phyloP scores from a whole-genome alignment of 495 filamentous ascomycete genomes.

The Xylaria intraflava region DNA sequence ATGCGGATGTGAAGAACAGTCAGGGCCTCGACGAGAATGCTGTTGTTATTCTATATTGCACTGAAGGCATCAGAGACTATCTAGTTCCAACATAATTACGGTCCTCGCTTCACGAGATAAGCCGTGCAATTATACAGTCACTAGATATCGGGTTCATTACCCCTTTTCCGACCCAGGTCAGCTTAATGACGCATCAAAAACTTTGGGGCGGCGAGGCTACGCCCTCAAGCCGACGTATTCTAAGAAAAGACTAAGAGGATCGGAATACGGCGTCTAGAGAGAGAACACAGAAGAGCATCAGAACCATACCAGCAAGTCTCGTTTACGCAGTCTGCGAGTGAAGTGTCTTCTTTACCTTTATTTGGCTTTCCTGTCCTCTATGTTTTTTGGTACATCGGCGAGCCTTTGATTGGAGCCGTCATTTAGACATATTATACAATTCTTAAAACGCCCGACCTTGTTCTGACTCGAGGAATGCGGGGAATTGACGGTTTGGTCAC shows the following conservation, averaged over 20 bases:
- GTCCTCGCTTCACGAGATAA: neutral
- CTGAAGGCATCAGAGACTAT: slow-evolving; percentile 23
- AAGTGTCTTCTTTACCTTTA: neutral
- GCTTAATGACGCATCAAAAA: neutral
- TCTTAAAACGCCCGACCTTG: neutral
- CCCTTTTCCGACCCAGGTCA: neutral
- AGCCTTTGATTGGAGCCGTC: neutral
- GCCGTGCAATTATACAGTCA: neutral
- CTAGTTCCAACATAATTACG: slow-evolving; percentile 11
- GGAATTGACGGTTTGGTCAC: neutral
- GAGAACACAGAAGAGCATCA: slow-evolving; percentile 6
- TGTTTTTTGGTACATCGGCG: slow-evolving; percentile 1
- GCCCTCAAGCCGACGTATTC: neutral
- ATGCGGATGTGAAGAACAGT: slow-evolving; percentile 15
- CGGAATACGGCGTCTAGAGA: slow-evolving; percentile 9
- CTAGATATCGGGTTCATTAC: neutral
- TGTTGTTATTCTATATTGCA: slow-evolving; percentile 44
- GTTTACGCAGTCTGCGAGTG: neutral
- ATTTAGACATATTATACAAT: slow-evolving; percentile 11
- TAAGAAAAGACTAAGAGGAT: slow-evolving; percentile 1
- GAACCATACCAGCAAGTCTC: neutral
- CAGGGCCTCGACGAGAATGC: slow-evolving; percentile 35
- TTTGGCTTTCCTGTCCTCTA: neutral
- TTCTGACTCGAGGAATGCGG: neutral
- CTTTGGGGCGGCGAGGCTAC: neutral